Base-by-base conservation (phyloP, 2,329 filamentous ascomycete species). In the Alternaria sp. region DNA sequence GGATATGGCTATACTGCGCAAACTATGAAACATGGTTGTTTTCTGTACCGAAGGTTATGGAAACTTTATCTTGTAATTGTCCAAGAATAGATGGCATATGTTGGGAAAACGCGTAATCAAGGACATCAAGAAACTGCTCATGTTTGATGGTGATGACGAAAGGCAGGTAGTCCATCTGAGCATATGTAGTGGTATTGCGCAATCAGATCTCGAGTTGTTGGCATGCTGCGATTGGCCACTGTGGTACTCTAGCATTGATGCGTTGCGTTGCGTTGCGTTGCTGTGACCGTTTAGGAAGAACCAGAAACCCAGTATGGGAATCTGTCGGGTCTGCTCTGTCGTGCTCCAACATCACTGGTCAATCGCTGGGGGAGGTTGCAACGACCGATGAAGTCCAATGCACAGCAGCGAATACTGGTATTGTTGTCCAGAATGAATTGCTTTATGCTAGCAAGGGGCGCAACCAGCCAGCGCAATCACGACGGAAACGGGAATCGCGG, bases 401-500 rank as follows among this genome's bases (percentile, higher is more conserved):
- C 51, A 45, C 28, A 33, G 21, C 29, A 52, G 24, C 39, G 21
- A 23, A 41, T 42, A 17, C 26, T 21, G 33, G 21, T 34, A 56
- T 46, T 49, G 51, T 51, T 40, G 34, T 28, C 46, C 31, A 29
- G 29, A 40, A 51, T 63, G 51, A 51, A 49, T 49, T 54, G 34
- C 46, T 54, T 53, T 52, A 49, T 41, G 49, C 42, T 60, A 60
- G 65, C 60, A 70, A 72, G 65, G 49, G 69, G 61, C 31, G 53
- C 51, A 51, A 44, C 29, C 44, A 50, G 54, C 41, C 45, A 52
- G 56, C 56, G 44, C 63, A 65, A 58, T 59, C 45, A 39, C 60
- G 51, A 55, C 62, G 69, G 66, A 63, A 65, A 66, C 59, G 63
- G 63, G 71, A 65, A 67, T 69, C 46, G 66, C 68, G 71, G 68